Evolutionary conservation across 805 yeast species (phyloP).

Genomic region (Starmerella geochares): DNA sequence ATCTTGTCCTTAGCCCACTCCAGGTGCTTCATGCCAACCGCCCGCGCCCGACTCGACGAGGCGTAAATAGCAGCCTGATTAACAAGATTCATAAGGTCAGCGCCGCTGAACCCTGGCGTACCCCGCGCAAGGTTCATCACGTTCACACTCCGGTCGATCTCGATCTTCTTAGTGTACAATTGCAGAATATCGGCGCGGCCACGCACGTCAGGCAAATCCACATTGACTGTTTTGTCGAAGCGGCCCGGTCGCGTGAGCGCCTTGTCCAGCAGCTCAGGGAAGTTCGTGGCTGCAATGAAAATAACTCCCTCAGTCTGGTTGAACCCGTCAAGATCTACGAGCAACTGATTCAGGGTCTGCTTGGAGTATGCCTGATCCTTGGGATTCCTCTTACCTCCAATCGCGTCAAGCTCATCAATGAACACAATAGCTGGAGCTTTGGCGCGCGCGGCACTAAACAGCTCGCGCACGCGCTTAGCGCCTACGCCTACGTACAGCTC

Average conservation of each 20-base stretch:
- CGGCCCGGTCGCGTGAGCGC: constrained; percentile 98
- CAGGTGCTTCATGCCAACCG: constrained; percentile 82
- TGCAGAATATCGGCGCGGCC: constrained; percentile 88
- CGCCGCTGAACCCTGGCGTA: constrained; percentile 97
- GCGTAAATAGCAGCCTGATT: constrained; percentile 98
- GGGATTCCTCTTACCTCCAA: constrained; percentile 96
- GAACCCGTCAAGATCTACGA: constrained; percentile 88
- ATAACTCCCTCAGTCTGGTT: constrained; percentile 88
- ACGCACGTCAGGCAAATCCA: constrained; percentile 93
- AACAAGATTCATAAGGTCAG: constrained; percentile 87
- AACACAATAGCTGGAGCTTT: constrained; percentile 95
- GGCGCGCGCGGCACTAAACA: constrained; percentile 84
- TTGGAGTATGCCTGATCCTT: constrained; percentile 97
- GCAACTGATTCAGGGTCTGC: constrained; percentile 89
- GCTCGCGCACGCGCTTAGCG: constrained; percentile 92
- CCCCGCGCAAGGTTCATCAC: constrained; percentile 88
- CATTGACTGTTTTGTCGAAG: constrained; percentile 90
- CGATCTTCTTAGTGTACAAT: constrained; percentile 87
- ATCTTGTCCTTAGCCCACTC: constrained; percentile 99
- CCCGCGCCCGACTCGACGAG: constrained; percentile 78
- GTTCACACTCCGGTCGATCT: constrained; percentile 74
- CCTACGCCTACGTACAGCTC: constrained; percentile 98
- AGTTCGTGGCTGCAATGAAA: constrained; percentile 95
- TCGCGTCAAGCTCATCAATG: constrained; percentile 96
- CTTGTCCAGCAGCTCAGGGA: constrained; percentile 92